Conservation (phyloP, 1,139 yeast species). For the Diutina catenulata region DNA sequence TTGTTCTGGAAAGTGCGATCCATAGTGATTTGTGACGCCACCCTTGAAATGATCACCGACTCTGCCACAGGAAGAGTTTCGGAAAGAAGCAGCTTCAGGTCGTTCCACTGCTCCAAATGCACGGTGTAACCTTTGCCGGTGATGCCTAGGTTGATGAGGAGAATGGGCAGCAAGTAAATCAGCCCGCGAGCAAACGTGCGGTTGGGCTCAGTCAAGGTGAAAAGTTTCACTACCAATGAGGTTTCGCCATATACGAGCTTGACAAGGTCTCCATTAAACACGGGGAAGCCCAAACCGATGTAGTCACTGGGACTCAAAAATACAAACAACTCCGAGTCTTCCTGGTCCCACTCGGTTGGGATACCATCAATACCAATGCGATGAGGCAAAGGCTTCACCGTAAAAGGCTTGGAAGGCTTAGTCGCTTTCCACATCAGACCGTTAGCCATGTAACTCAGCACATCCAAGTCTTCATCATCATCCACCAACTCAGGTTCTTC, state of each 20-base stretch:
- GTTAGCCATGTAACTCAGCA: slow-evolving; percentile 25
- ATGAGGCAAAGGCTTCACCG: slow-evolving; percentile 21
- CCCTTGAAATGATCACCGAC: slow-evolving; percentile 48
- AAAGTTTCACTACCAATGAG: slow-evolving; percentile 32
- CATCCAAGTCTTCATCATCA: slow-evolving; percentile 15
- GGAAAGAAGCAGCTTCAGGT: slow-evolving; percentile 8
- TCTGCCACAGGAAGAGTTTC: slow-evolving; percentile 15
- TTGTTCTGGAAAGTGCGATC: slow-evolving; percentile 55
- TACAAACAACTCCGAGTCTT: slow-evolving; percentile 35
- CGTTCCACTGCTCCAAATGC: slow-evolving; percentile 14
- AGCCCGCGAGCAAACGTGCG: slow-evolving; percentile 21
- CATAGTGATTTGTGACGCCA: slow-evolving; percentile 61
- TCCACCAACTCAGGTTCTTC: slow-evolving; percentile 7
- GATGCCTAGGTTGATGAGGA: slow-evolving; percentile 38
- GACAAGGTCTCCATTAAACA: slow-evolving; percentile 61
- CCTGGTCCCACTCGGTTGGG: slow-evolving; percentile 21
- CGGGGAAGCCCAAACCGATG: slow-evolving; percentile 39
- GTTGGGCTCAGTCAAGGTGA: slow-evolving; percentile 58
- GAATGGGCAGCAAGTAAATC: slow-evolving; percentile 54
- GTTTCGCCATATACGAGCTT: slow-evolving; percentile 18
- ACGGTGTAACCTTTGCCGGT: slow-evolving; percentile 19
- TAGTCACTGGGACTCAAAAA: slow-evolving; percentile 43
- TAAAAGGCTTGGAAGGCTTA: slow-evolving; percentile 7
- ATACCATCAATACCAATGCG: slow-evolving; percentile 16
- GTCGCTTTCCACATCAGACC: slow-evolving; percentile 15